phyloP scores from a whole-genome alignment of 305 asterid species.

The Solanum hybrid region DNA sequence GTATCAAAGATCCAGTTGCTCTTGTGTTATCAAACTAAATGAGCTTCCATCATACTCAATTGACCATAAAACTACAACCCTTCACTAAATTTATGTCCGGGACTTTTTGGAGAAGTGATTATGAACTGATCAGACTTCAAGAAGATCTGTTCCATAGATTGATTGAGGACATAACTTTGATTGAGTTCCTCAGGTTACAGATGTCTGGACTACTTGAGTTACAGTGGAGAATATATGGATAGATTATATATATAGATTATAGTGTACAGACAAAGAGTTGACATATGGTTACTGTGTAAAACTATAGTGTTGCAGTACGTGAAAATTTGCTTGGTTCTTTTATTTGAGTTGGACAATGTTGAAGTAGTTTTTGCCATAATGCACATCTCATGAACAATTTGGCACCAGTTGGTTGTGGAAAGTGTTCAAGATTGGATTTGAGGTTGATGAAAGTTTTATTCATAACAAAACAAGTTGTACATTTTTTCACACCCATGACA shows the following conservation, averaged over 20 bases:
- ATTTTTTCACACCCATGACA: too few species aligned
- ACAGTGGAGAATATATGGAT: not conserved
- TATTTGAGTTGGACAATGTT: not conserved
- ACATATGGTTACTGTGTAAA: not conserved
- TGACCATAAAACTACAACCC: not conserved
- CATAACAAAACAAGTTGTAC: too few species aligned
- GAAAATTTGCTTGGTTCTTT: not conserved
- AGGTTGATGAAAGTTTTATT: too few species aligned
- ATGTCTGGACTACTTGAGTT: not conserved
- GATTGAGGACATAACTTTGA: not conserved
- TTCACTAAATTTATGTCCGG: not conserved
- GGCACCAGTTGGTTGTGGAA: not conserved
- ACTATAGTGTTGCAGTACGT: not conserved
- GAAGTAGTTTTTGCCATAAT: not conserved
- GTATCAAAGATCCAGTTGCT: not conserved
- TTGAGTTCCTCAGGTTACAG: not conserved
- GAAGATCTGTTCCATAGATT: not conserved
- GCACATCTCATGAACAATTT: not conserved
- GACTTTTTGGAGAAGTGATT: not conserved
- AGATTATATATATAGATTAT: not conserved
- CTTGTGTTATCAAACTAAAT: not conserved
- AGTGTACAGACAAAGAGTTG: not conserved
- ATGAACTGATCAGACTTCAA: not conserved
- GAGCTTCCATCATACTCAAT: not conserved
- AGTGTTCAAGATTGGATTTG: too few species aligned